Evolutionary conservation across 345 rosid species (phyloP).

Genomic region (Gossypium raimondii): DNA sequence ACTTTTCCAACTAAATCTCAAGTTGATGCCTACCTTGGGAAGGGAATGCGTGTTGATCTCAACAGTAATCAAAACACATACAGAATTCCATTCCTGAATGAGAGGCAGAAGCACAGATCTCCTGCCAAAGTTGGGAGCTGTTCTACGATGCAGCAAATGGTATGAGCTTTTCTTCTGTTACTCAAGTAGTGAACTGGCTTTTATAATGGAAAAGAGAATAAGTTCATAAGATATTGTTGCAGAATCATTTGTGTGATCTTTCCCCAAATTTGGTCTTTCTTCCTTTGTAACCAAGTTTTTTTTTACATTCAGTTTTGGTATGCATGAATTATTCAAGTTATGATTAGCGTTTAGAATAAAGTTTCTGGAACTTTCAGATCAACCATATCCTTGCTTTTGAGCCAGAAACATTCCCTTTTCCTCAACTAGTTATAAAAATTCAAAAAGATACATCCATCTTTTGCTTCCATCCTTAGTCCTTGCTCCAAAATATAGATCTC

Average conservation of each 20-base stretch:
- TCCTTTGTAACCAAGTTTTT: not conserved
- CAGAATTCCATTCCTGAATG: conserved; percentile 31
- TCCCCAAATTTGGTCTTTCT: not conserved
- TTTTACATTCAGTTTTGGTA: not conserved
- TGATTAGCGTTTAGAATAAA: not conserved
- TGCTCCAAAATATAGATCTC: not conserved
- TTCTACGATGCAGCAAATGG: conserved; percentile 44
- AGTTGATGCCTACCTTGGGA: conserved; percentile 28
- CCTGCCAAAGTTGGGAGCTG: conserved; percentile 28
- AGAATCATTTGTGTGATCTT: not conserved
- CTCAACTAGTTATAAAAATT: not conserved
- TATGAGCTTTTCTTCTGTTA: conserved; percentile 29
- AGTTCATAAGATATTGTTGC: not conserved
- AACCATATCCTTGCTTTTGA: not conserved
- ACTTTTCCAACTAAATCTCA: conserved; percentile 33
- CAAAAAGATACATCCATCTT: not conserved
- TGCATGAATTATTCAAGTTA: not conserved
- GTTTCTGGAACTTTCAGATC: not conserved
- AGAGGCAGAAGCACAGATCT: conserved; percentile 31
- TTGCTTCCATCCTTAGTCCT: not conserved
- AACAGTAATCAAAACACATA: conserved; percentile 24
- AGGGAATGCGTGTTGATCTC: conserved; percentile 32
- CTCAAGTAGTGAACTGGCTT: not conserved
- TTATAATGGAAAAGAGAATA: not conserved
- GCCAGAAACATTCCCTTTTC: not conserved